Evolutionary conservation across 2,329 filamentous ascomycete genomes (phyloP).

Genomic region (Penicillium sp.): DNA sequence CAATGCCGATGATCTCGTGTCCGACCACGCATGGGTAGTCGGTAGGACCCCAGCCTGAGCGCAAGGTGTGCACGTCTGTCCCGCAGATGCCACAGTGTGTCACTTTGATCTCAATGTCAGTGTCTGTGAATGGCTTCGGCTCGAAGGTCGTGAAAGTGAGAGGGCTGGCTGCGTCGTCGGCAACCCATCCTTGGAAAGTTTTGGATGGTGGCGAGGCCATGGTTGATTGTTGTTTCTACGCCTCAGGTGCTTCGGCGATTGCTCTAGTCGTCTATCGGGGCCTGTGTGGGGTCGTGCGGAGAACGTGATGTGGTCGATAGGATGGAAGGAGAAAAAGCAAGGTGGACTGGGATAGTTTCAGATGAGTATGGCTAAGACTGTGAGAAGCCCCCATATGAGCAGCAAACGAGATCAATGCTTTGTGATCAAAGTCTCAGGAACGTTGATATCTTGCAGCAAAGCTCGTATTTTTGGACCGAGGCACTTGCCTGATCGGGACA

Average conservation of each 20-base stretch:
- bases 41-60: slow-evolving; percentile 48
- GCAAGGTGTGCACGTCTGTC: slow-evolving; percentile 59
- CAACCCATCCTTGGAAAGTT: slow-evolving; percentile 44
- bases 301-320: not conserved
- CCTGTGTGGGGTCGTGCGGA: slow-evolving; percentile 7
- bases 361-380: too few relatives aligned
- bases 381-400: too few relatives aligned
- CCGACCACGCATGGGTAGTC: slow-evolving; percentile 55
- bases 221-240: not conserved
- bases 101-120: slow-evolving; percentile 65
- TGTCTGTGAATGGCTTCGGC: slow-evolving; percentile 52
- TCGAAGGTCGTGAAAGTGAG: slow-evolving; percentile 37
- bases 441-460: not conserved
- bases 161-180: slow-evolving; percentile 33
- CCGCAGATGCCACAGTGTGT: slow-evolving; percentile 67
- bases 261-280: not conserved
- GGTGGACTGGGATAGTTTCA: too few relatives aligned
- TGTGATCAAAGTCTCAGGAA: not conserved
- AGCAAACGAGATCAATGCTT: not conserved
- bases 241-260: not conserved
- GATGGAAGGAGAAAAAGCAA: not conserved
- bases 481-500: slow-evolving; percentile 6
- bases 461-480: slow-evolving; percentile 3
- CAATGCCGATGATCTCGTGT: slow-evolving; percentile 64
- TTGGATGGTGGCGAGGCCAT: slow-evolving; percentile 8